These are phyloP conservation scores for Diplodia sapinea DNA, from an alignment of 2,329 filamentous ascomycete genomes.

Conservation along the genomic window DNA sequence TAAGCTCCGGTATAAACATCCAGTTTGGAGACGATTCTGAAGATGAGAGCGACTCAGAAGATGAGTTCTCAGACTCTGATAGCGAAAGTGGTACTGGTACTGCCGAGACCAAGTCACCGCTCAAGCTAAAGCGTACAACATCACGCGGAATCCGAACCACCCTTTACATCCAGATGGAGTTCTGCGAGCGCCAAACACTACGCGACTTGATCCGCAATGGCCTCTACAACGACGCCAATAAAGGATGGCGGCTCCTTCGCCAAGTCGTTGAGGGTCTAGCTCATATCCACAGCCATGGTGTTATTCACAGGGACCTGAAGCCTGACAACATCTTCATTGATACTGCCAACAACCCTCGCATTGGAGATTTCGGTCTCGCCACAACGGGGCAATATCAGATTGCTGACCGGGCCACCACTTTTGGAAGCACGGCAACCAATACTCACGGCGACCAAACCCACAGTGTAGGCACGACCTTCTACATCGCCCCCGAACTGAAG, in stretches of 20 bases:
- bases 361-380: conserved; percentile 94
- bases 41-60: conserved; percentile 44
- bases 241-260: conserved; percentile 88
- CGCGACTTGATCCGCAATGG: conserved; percentile 83
- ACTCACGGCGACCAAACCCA: conserved; percentile 68
- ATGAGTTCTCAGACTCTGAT: conserved; percentile 48
- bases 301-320: conserved; percentile 95
- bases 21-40: conserved; percentile 71
- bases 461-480: conserved; percentile 79
- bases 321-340: conserved; percentile 99
- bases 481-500: conserved; percentile 90
- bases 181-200: conserved; percentile 91
- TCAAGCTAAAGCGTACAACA: conserved; percentile 46
- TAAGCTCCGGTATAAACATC: conserved; percentile 82
- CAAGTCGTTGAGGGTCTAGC: conserved; percentile 88
- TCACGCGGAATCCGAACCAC: conserved; percentile 67
- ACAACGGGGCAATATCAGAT: conserved; percentile 80
- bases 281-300: conserved; percentile 87
- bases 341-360: conserved; percentile 85
- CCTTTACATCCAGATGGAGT: conserved; percentile 98
- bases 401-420: conserved; percentile 57
- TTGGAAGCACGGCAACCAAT: conserved; percentile 39
- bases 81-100: conserved; percentile 52
- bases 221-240: conserved; percentile 73
- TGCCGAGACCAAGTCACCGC: conserved; percentile 44